These are phyloP conservation scores for Daedaleopsis nitida DNA, from an alignment of 768 basidiomycete genomes.

Conservation along the genomic window DNA sequence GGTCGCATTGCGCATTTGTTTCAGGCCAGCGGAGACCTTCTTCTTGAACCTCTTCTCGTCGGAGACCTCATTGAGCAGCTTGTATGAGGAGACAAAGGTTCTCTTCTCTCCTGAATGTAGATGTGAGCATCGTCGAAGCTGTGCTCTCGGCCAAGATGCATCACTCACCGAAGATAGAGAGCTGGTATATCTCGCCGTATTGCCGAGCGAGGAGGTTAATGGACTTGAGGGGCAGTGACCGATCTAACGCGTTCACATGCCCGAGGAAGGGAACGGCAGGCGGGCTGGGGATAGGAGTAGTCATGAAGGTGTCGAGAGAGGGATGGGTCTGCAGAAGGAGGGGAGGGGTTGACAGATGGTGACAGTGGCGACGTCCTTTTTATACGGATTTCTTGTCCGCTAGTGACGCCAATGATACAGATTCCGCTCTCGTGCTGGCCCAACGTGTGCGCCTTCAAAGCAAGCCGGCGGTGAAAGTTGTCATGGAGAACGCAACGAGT, in stretches of 20 bases:
- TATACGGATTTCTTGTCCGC: too few species aligned
- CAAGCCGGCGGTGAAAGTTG: too few species aligned
- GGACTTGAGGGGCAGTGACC: conserved; percentile 37
- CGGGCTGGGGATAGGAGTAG: conserved; percentile 42
- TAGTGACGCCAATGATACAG: too few species aligned
- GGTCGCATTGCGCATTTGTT: conserved; percentile 38
- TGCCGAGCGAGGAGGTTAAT: conserved; percentile 37
- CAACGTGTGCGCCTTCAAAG: too few species aligned
- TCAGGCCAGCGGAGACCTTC: conserved; percentile 35
- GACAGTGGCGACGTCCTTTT: too few species aligned
- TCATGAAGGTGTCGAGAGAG: conserved; percentile 25
- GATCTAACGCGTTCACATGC: conserved; percentile 37
- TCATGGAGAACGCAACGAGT: too few species aligned
- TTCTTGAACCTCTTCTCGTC: conserved; percentile 48
- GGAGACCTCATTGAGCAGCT: conserved; percentile 42
- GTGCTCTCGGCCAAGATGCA: too few species aligned
- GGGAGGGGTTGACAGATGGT: not conserved
- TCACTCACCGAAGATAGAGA: conserved; percentile 36
- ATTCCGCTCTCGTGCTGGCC: too few species aligned
- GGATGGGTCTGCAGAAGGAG: not conserved
- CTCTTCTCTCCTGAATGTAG: conserved; percentile 26
- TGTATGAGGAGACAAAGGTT: conserved; percentile 36
- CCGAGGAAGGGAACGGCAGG: conserved; percentile 44
- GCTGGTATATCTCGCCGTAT: conserved; percentile 45
- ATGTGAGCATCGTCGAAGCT: not conserved